Conservation (phyloP, 306 rosid genomes). For the Prunus mira region DNA sequence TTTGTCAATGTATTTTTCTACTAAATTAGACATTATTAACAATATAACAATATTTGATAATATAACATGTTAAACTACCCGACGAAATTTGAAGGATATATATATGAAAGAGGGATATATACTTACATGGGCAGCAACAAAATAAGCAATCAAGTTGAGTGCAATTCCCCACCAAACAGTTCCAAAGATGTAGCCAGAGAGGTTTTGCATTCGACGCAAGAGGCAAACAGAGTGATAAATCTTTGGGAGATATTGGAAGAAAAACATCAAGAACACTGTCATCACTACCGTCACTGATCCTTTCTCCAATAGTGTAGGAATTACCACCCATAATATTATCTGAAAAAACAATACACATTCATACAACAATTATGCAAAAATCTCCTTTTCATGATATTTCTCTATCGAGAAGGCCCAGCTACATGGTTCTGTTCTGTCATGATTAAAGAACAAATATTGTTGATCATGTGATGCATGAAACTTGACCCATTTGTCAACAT, state of each 20-base stretch:
- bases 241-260: constrained; percentile 88
- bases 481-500: neutral
- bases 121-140: constrained; percentile 96
- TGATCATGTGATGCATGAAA: neutral
- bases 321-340: constrained; percentile 76
- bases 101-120: neutral
- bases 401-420: too few relatives aligned
- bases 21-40: too few relatives aligned
- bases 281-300: constrained; percentile 64
- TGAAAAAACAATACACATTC: constrained; percentile 18
- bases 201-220: constrained; percentile 79
- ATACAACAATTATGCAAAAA: too few relatives aligned
- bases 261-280: constrained; percentile 71
- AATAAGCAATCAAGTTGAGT: constrained; percentile 85
- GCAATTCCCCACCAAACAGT: constrained; percentile 99
- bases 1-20: too few relatives aligned
- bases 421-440: too few relatives aligned
- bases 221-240: constrained; percentile 73
- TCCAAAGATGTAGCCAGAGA: constrained; percentile 78
- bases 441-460: too few relatives aligned
- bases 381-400: too few relatives aligned
- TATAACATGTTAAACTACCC: neutral
- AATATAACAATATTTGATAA: too few relatives aligned
- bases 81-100: neutral
- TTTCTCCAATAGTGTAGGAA: constrained; percentile 59